A percentile compares a stretch with the other conserved stretches of the same genome.
phyloP scores from a whole-genome alignment of 257 asterid genomes.

The Dorcoceras hygrometricum region DNA sequence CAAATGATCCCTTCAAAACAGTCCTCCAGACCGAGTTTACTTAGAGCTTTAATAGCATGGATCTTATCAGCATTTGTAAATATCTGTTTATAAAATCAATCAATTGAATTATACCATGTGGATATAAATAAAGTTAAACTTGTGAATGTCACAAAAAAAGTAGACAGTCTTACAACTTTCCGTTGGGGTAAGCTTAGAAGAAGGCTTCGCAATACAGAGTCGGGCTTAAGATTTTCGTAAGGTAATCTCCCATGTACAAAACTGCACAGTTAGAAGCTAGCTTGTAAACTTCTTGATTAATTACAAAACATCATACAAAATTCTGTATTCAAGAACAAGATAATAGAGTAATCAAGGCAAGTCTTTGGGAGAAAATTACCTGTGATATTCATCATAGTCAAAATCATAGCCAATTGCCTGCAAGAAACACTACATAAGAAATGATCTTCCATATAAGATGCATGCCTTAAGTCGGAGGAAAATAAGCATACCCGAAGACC shows the following conservation, averaged over 20 bases:
- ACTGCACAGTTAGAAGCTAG: conserved; percentile 37
- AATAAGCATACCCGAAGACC: conserved; percentile 79
- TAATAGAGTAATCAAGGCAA: neutral
- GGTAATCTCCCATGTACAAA: conserved; percentile 98
- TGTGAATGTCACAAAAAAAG: neutral
- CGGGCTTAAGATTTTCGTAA: conserved; percentile 79
- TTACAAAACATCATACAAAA: neutral
- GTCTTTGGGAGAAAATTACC: conserved; percentile 34
- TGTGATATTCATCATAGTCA: conserved; percentile 91
- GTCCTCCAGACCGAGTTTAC: conserved; percentile 69
- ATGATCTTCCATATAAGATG: conserved; percentile 8
- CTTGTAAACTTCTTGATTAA: conserved; percentile 6
- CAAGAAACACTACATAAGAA: conserved; percentile 21
- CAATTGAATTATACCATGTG: neutral
- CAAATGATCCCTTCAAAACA: conserved; percentile 95
- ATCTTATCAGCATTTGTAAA: conserved; percentile 90
- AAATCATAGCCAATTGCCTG: conserved; percentile 98
- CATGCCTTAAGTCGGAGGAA: neutral
- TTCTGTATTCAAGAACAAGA: neutral
- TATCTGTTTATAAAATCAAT: conserved; percentile 41
- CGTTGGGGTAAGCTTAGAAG: conserved; percentile 68
- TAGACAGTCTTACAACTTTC: conserved; percentile 63
- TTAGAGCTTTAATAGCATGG: conserved; percentile 71
- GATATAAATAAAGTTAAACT: neutral
- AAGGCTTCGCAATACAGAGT: conserved; percentile 78